Base-by-base conservation (phyloP, 805 yeast genomes). In the Nakazawaea ambrosiae region DNA sequence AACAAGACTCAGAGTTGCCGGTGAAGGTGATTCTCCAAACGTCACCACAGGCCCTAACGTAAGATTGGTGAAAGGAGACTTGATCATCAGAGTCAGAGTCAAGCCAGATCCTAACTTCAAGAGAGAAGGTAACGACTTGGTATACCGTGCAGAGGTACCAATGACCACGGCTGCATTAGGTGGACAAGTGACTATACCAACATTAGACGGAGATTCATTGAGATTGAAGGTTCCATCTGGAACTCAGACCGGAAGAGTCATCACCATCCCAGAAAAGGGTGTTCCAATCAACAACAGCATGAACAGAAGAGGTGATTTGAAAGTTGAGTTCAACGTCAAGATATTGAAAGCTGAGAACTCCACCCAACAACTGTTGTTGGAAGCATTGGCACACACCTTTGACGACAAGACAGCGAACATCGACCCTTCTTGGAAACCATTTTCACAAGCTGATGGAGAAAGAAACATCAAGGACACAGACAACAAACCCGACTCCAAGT, bases 141-240 rank as follows among this genome's bases (percentile, higher is more conserved):
- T 82, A 40, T 73, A 76, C 51, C 66, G 69, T 20, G 75, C 79
- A 33, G 75, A 77, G 31, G 78, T 92, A 36, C 83, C 92, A 33
- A 83, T 87, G 78, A 92, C 98, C 1, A 92, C 98, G 0, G 98
- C 98, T 1, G 88, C 96, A 0, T 66, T 92, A 31, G 99, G 99
- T 43, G 99, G 99, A 27, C 78, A 75, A 31, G 72, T 92, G 17
- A 76, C 81, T 34, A 75, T 92, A n/a, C 97, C 97, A 24, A 90
- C 98, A 0, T 73, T 92, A 20, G 86, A 78, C 45, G 97, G 94
- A 4, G 73, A 73, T 28, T 70, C 70, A 25, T 65, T 94, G 36
- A 82, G 87, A 57, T 61, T 92, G 39, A 85, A 78, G 58, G 80
- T 92, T 10, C 79, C 94, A 36, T 63, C 84, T 0, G 97, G 96